A percentile compares a stretch with the other conserved stretches of the same genome.
Evolutionary conservation across 257 asterid genomes (phyloP).

Genomic region (Verbascum thapsus): DNA sequence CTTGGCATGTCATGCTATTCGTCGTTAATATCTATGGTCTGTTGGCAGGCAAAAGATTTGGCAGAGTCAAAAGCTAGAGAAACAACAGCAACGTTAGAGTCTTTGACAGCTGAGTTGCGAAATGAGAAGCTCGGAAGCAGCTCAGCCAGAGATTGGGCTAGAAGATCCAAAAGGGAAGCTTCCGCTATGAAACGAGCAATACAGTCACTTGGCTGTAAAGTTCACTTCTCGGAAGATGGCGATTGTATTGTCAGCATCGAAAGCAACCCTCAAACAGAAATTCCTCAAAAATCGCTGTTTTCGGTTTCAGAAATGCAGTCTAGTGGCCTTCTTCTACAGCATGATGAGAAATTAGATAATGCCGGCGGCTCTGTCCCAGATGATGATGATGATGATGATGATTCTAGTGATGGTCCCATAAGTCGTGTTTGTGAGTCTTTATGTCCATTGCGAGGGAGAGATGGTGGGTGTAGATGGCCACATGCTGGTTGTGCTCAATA

Average conservation of each 20-base stretch:
- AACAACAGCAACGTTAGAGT: slow-evolving; percentile 45
- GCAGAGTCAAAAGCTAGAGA: slow-evolving; percentile 70
- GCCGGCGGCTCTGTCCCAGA: slow-evolving; percentile 32
- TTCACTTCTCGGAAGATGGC: slow-evolving; percentile 72
- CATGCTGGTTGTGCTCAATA: slow-evolving; percentile 80
- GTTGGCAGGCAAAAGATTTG: slow-evolving; percentile 75
- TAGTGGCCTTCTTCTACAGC: slow-evolving; percentile 34
- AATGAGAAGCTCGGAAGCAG: slow-evolving; percentile 69
- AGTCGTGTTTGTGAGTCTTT: slow-evolving; percentile 70
- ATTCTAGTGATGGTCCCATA: slow-evolving; percentile 45
- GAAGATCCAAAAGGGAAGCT: slow-evolving; percentile 67
- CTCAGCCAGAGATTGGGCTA: slow-evolving; percentile 69
- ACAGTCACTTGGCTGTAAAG: slow-evolving; percentile 83
- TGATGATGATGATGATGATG: slow-evolving; percentile 49
- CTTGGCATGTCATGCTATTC: too few relatives aligned
- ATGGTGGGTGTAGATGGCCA: slow-evolving; percentile 93
- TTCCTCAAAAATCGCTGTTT: slow-evolving; percentile 60
- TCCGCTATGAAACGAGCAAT: slow-evolving; percentile 78
- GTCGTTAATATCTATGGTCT: too few relatives aligned
- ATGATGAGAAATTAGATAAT: slow-evolving; percentile 47
- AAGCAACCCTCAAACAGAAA: slow-evolving; percentile 49
- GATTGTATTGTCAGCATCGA: slow-evolving; percentile 77
- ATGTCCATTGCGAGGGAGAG: slow-evolving; percentile 76
- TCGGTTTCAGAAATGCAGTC: slow-evolving; percentile 42
- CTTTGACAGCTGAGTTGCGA: slow-evolving; percentile 63